A percentile compares a stretch with the other conserved stretches of the same genome.
Conservation (phyloP, 2,329 filamentous ascomycete genomes). For the Coniosporium tulheliwenetii region DNA sequence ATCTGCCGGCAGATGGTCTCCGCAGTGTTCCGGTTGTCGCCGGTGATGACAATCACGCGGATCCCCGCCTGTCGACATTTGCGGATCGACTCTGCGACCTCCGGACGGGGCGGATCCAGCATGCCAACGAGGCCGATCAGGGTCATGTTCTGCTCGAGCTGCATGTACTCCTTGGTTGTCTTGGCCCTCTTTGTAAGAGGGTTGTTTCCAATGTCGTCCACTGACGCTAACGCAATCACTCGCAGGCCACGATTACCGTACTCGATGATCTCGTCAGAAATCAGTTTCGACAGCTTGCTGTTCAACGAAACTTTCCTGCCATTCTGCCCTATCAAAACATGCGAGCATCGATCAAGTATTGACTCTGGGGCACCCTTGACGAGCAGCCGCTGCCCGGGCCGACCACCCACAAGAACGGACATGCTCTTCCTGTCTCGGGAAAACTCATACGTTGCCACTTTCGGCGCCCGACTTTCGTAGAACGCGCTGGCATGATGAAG, state of each 20-base stretch:
- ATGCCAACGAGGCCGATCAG: conserved; percentile 88
- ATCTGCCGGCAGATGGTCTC: conserved; percentile 97
- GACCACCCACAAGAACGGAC: conserved; percentile 76
- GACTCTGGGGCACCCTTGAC: conserved; percentile 96
- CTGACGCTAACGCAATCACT: conserved; percentile 80
- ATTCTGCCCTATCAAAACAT: conserved; percentile 60
- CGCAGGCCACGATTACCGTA: conserved; percentile 89
- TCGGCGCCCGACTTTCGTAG: conserved; percentile 62
- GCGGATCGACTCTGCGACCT: conserved; percentile 71
- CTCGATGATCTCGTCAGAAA: conserved; percentile 67
- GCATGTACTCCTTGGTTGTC: conserved; percentile 66
- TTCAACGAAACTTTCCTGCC: conserved; percentile 64
- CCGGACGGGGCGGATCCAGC: conserved; percentile 88
- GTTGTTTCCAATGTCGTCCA: conserved; percentile 59
- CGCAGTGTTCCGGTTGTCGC: conserved; percentile 93
- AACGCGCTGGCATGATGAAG: conserved; percentile 70
- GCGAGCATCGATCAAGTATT: conserved; percentile 80
- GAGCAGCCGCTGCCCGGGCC: conserved; percentile 59
- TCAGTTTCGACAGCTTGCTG: conserved; percentile 49
- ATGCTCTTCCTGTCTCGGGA: conserved; percentile 97
- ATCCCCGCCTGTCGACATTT: conserved; percentile 91
- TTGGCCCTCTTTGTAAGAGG: conserved; percentile 60
- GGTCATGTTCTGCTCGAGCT: conserved; percentile 88
- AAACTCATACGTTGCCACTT: conserved; percentile 86
- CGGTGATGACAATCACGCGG: conserved; percentile 92